These are phyloP conservation scores for Immersiporthe knoxdaviesiana DNA, from an alignment of 2,329 filamentous ascomycete species.

Conservation along the genomic window DNA sequence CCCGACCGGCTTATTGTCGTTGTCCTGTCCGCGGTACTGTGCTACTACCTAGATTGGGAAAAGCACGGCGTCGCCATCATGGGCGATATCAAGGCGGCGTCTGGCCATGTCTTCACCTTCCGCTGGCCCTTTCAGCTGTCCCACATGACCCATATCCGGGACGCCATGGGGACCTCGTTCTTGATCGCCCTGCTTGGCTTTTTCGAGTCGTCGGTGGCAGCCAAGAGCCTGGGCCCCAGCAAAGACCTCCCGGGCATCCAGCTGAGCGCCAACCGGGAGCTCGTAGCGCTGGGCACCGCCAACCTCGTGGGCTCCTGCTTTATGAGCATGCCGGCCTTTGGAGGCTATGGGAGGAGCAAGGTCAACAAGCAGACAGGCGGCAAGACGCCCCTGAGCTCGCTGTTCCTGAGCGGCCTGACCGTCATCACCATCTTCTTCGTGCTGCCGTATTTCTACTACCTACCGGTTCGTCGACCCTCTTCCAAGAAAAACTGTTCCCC, in stretches of 20 bases:
- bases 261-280: constrained; percentile 87
- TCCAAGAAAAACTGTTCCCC: background rate
- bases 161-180: constrained; percentile 88
- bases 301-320: constrained; percentile 93
- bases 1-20: constrained; percentile 93
- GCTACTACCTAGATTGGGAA: constrained; percentile 79
- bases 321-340: constrained; percentile 90
- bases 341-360: constrained; percentile 94
- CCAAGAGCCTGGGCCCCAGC: constrained; percentile 78
- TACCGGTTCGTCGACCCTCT: constrained; percentile 69
- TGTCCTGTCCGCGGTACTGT: constrained; percentile 78
- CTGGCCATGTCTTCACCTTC: constrained; percentile 75
- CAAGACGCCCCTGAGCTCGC: constrained; percentile 89
- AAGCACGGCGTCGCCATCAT: constrained; percentile 79
- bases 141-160: constrained; percentile 80
- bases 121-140: constrained; percentile 80
- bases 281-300: constrained; percentile 86
- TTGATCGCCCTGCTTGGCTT: constrained; percentile 95
- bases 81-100: constrained; percentile 75
- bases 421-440: constrained; percentile 80
- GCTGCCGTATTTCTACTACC: constrained; percentile 89
- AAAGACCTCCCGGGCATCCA: constrained; percentile 77
- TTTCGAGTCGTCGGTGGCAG: constrained; percentile 95
- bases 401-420: constrained; percentile 83
- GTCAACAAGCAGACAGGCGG: constrained; percentile 92